A percentile compares a stretch with the other conserved stretches of the same genome.
Evolutionary conservation across 768 basidiomycete genomes (phyloP).

Genomic region (Amanita molliuscula): DNA sequence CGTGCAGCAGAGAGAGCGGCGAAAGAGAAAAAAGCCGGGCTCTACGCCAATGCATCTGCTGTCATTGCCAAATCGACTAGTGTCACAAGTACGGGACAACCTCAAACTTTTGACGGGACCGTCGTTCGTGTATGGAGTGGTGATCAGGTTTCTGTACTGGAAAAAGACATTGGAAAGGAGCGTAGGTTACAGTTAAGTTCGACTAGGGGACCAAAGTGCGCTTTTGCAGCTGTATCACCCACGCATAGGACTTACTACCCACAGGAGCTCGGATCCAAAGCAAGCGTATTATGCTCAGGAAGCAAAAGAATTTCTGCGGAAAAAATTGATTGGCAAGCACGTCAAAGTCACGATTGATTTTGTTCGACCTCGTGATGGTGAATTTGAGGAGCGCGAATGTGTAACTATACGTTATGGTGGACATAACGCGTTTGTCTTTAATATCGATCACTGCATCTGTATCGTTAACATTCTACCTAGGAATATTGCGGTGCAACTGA

Average conservation of each 20-base stretch:
- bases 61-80: slow-evolving; percentile 37
- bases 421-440: slow-evolving; percentile 56
- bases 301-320: slow-evolving; percentile 87
- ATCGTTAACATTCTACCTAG: slow-evolving; percentile 16
- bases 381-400: slow-evolving; percentile 89
- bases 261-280: slow-evolving; percentile 74
- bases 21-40: slow-evolving; percentile 59
- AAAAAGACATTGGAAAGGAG: slow-evolving; percentile 67
- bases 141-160: slow-evolving; percentile 78
- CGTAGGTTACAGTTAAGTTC: slow-evolving; percentile 82
- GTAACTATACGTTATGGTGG: slow-evolving; percentile 81
- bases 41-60: slow-evolving; percentile 51
- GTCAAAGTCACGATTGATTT: slow-evolving; percentile 85
- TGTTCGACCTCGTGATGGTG: slow-evolving; percentile 82
- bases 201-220: slow-evolving; percentile 72
- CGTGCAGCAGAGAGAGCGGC: slow-evolving; percentile 75
- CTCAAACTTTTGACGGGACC: slow-evolving; percentile 63
- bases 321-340: slow-evolving; percentile 83
- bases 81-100: slow-evolving; percentile 28
- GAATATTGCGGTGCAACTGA: slow-evolving; percentile 85
- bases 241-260: not conserved
- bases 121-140: slow-evolving; percentile 88
- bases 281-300: slow-evolving; percentile 86
- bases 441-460: not conserved
- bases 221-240: not conserved